A percentile compares a stretch with the other conserved stretches of the same genome.
phyloP scores from a whole-genome alignment of 1,284 basidiomycete genomes.

The Trametes pubescens region DNA sequence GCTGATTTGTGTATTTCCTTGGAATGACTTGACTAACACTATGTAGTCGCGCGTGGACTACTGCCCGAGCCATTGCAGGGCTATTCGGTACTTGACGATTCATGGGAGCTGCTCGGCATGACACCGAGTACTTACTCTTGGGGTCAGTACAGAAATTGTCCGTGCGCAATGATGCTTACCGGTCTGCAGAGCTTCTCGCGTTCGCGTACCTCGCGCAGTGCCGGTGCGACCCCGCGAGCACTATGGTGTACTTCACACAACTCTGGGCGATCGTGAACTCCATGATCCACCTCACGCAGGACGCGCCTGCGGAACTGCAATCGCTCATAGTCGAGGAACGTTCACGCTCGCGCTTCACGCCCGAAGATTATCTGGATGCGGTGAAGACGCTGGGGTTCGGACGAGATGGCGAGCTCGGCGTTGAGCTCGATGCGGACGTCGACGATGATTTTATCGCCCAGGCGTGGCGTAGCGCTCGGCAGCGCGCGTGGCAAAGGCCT shows the following conservation, averaged over 20 bases:
- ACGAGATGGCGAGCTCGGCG: conserved; percentile 58
- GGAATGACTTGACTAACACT: conserved; percentile 1
- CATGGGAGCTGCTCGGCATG: conserved; percentile 63
- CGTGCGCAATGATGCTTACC: conserved; percentile 5
- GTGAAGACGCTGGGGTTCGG: conserved; percentile 70
- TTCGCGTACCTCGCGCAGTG: conserved; percentile 82
- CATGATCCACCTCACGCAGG: conserved; percentile 55
- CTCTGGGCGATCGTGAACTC: conserved; percentile 59
- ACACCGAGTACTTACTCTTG: conserved; percentile 69
- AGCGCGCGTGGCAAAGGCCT: conserved; percentile 64
- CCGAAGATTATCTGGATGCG: conserved; percentile 58
- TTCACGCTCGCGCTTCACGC: conserved; percentile 68
- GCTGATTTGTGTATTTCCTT: conserved; percentile 34
- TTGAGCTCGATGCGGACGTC: conserved; percentile 73
- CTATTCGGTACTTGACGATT: conserved; percentile 47
- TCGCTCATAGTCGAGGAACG: conserved; percentile 65
- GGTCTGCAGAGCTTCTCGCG: conserved; percentile 73
- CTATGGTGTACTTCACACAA: conserved; percentile 66
- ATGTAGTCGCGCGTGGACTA: conserved; percentile 60
- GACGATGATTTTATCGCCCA: conserved; percentile 72
- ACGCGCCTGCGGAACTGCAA: conserved; percentile 56
- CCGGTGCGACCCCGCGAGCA: conserved; percentile 75
- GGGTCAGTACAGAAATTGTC: conserved; percentile 49
- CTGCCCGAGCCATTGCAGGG: conserved; percentile 51
- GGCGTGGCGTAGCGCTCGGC: conserved; percentile 72